Percentiles rank a stretch among this genome's conserved stretches.
Conservation (phyloP, 148 eudicot genomes). For the Nepenthes gracilis region DNA sequence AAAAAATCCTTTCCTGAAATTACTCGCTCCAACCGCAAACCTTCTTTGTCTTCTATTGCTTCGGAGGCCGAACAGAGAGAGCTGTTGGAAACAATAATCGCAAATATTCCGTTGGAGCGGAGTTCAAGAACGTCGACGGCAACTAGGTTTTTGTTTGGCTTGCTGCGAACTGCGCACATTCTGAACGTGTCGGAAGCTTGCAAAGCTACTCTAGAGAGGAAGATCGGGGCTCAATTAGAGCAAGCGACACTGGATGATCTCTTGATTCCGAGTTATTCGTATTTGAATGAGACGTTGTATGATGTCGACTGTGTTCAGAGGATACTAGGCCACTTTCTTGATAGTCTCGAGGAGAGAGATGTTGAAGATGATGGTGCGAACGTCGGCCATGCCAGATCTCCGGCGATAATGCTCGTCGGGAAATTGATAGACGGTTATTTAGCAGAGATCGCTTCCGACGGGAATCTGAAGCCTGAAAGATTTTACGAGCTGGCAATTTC, state of each 20-base stretch:
- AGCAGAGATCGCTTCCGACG: constrained; percentile 79
- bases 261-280: constrained; percentile 85
- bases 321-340: constrained; percentile 46
- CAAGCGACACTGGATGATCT: constrained; percentile 76
- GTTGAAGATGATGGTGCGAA: constrained; percentile 22
- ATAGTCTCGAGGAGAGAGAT: constrained; percentile 21
- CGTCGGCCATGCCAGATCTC: constrained; percentile 18
- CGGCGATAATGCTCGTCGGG: constrained; percentile 59
- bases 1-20: constrained; percentile 65
- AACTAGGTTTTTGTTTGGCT: constrained; percentile 49
- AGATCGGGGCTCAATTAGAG: constrained; percentile 71
- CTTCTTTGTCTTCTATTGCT: constrained; percentile 32
- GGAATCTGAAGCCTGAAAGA: constrained; percentile 56
- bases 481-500: constrained; percentile 46
- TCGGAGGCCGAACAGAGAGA: constrained; percentile 71
- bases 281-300: constrained; percentile 74
- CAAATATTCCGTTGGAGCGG: constrained; percentile 36
- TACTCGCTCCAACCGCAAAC: constrained; percentile 42
- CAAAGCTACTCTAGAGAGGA: constrained; percentile 46
- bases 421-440: constrained; percentile 74
- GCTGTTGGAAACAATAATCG: constrained; percentile 43
- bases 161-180: constrained; percentile 67
- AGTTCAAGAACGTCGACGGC: constrained; percentile 26
- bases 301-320: constrained; percentile 86
- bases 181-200: constrained; percentile 42